Evolutionary conservation across 805 yeast species (phyloP).

Genomic region (Cyberlindnera galapagoensis): DNA sequence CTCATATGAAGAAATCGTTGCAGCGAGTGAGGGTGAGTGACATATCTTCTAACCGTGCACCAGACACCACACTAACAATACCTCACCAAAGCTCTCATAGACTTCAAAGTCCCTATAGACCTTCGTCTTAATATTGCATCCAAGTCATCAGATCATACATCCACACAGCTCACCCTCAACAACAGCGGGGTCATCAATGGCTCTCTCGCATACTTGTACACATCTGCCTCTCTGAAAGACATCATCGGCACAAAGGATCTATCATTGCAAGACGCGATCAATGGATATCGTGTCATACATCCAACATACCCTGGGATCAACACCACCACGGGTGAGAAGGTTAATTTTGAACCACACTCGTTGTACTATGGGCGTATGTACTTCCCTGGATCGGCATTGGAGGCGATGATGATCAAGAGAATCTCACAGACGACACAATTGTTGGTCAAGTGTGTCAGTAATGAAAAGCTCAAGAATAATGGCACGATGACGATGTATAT

Average conservation of each 20-base stretch:
- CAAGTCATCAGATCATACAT: conserved; percentile 60
- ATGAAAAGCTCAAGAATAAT: conserved; percentile 45
- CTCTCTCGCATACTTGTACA: conserved; percentile 73
- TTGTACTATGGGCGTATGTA: conserved; percentile 81
- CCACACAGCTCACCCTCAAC: conserved; percentile 65
- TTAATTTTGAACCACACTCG: conserved; percentile 25
- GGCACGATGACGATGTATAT: conserved; percentile 60
- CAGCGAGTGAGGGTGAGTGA: conserved; percentile 44
- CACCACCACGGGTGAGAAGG: not conserved
- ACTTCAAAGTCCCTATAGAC: conserved; percentile 68
- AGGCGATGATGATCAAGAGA: conserved; percentile 76
- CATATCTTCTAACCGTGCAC: no score
- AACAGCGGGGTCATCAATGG: conserved; percentile 67
- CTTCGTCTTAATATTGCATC: conserved; percentile 60
- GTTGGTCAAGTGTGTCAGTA: conserved; percentile 69
- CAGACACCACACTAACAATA: conserved; percentile 2
- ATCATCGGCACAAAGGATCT: conserved; percentile 46
- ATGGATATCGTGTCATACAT: conserved; percentile 58
- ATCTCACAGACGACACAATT: conserved; percentile 56
- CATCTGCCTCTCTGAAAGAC: conserved; percentile 49
- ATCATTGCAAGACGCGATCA: conserved; percentile 58
- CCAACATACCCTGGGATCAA: conserved; percentile 35
- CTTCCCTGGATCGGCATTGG: conserved; percentile 80
- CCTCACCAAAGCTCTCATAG: conserved; percentile 46
- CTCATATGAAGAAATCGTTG: conserved; percentile 66